Conservation (phyloP, 352 stramenopile species). For the Pythium insidiosum region DNA sequence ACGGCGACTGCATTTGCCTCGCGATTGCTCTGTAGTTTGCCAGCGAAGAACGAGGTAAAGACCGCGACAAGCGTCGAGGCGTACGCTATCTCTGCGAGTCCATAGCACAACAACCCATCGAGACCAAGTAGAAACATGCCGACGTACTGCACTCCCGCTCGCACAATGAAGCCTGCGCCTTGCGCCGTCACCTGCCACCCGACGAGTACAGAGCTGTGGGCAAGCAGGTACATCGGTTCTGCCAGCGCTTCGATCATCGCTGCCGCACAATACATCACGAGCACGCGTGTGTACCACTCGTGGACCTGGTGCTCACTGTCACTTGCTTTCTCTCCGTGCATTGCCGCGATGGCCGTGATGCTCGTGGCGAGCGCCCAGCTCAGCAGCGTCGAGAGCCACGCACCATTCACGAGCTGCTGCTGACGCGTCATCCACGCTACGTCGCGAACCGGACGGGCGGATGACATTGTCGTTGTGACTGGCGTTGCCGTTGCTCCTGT, state of each 20-base stretch:
- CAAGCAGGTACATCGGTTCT: conserved; percentile 79
- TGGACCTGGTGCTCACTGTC: conserved; percentile 9
- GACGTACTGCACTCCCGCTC: conserved; percentile 56
- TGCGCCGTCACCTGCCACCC: conserved; percentile 77
- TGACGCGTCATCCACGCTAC: conserved; percentile 14
- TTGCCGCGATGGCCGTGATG: conserved; percentile 19
- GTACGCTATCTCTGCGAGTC: conserved; percentile 69
- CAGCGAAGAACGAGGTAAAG: conserved; percentile 47
- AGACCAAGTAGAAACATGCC: conserved; percentile 56
- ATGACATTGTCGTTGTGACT: too few relatives aligned
- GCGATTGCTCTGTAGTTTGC: conserved; percentile 23
- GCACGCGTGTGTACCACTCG: conserved; percentile 36
- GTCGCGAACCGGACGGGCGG: too few relatives aligned
- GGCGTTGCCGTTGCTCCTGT: background rate
- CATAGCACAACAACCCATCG: conserved; percentile 58
- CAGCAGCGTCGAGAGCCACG: conserved; percentile 64
- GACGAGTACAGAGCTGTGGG: conserved; percentile 71
- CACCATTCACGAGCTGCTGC: conserved; percentile 65
- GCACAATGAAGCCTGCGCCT: conserved; percentile 63
- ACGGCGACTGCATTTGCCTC: conserved; percentile 26
- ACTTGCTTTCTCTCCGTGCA: background rate
- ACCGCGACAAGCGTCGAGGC: conserved; percentile 46
- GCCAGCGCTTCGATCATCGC: conserved; percentile 73
- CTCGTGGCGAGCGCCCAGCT: conserved; percentile 40
- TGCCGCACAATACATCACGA: conserved; percentile 69